Evolutionary conservation across 1,139 yeast species (phyloP), one percentile per base, ranked within the genome.

Genomic region (Komagataea norvegica): DNA sequence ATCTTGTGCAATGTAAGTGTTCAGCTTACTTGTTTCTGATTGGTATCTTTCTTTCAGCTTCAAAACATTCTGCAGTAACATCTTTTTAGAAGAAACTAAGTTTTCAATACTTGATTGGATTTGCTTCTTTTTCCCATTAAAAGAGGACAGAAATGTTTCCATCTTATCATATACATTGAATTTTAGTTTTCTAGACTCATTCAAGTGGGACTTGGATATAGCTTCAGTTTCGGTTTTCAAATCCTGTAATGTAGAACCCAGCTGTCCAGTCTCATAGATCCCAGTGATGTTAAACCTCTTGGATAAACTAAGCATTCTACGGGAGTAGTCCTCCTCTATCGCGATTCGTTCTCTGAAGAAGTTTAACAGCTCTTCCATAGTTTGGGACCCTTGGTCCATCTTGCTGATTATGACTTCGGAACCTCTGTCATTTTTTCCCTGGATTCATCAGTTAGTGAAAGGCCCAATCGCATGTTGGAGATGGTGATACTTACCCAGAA

Each of bases 321-420:
- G 70, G 33, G 78, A 64, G 54, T 84, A 84, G 16, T 87, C 95
- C 45, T 77, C 82, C 52, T 87, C 96, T 28, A 87, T 71, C 8
- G 70, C 64, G 3, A 74, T 64, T 32, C 80, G 57, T 41, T 71
- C 77, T 37, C 59, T 65, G 54, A 67, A 69, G 45, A 64, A 70
- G 2, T 46, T 37, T 29, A 59, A 55, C 13, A 72, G 46, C 38
- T 70, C 75, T 29, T 70, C 74, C 42, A 69, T 61, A 2, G 74
- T 67, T 29, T 59, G 65, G 29, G 67, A 66, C n/a, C 75, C 69
- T 38, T 72, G 68, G 48, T 68, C 67, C 61, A 75, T 67, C 42
- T 74, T 68, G 42, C 62, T 67, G 40, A 71, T 63, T 27, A 79
- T 56, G 18, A 67, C 64, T 17, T 61, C 61, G 29, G 71, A 70